Base-by-base conservation (phyloP, 345 rosid species). In the Sapria himalayana region DNA sequence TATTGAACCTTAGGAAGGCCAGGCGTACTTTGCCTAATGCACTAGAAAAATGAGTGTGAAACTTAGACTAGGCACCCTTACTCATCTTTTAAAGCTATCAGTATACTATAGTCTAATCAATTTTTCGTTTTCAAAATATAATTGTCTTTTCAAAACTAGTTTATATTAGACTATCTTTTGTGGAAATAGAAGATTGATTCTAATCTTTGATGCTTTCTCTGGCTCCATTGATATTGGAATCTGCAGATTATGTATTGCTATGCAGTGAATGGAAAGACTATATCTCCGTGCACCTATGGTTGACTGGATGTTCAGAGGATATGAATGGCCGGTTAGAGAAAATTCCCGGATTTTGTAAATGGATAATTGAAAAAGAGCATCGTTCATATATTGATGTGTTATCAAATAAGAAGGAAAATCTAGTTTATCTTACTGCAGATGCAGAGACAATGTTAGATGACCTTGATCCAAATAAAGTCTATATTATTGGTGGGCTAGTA, bases 361-460 rank as follows among this genome's bases (percentile, higher is more conserved):
- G 95, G 95, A 58, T 74, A n/a, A 69, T 89, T 19, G 93, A 89
- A 70, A 84, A 63, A 73, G 80, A 89, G 59, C 61, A 46, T 17
- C 54, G 33, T 37, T 71, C 84, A 2, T 84, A 79, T 51, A 62
- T 69, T 10, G 79, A 84, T 43, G 85, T 84, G 12, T 69, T 84
- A 56, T 60, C 64, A 41, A 78, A 66, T 39, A 64, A 57, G 22
- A 84, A 74, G 64, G 78, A 71, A 32, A 49, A 66, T 43, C 50
- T 84, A 55, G 95, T 89, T 4, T 82, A 84, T 45, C 93, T 89
- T 38, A 79, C 95, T 0, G 93, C 99, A 0, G 93, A 89, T 52
- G 65, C 95, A 0, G 93, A 79, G 42, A 74, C 69, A 2, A 66
- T 74, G 48, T 62, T 84, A 18, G 74, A 74, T 29, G 73, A 67